Evolutionary conservation across 805 yeast genomes (phyloP).

Genomic region (Phaffomyces opuntiae): DNA sequence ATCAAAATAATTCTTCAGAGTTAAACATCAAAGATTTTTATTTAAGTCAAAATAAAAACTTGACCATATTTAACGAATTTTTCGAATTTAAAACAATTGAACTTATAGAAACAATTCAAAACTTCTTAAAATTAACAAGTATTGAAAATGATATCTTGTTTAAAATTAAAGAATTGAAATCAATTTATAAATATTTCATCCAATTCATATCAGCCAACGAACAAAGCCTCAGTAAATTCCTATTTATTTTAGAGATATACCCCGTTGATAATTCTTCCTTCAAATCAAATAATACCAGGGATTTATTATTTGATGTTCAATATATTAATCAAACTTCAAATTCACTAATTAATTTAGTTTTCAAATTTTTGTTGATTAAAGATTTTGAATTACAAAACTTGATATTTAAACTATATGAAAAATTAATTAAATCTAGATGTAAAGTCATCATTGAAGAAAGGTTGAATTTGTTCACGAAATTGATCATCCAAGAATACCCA

Average conservation of each 20-base stretch:
- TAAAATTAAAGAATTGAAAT: not conserved
- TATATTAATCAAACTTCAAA: constrained; percentile 1
- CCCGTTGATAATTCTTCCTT: constrained; percentile 6
- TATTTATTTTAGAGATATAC: constrained; percentile 19
- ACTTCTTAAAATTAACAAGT: constrained; percentile 5
- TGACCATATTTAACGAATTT: constrained; percentile 26
- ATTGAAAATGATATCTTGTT: not conserved
- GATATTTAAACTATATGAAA: constrained; percentile 7
- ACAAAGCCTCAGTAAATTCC: constrained; percentile 12
- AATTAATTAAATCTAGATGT: constrained; percentile 8
- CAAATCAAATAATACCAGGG: not conserved
- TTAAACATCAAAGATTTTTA: constrained; percentile 26
- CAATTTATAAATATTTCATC: constrained; percentile 1
- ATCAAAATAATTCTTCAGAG: constrained; percentile 10
- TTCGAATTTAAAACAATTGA: constrained; percentile 23
- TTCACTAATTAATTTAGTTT: constrained; percentile 11
- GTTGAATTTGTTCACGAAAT: constrained; percentile 11
- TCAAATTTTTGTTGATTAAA: constrained; percentile 14
- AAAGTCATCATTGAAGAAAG: constrained; percentile 14
- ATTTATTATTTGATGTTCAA: constrained; percentile 15
- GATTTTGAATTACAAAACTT: constrained; percentile 7
- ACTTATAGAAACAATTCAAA: constrained; percentile 16
- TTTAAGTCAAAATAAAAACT: constrained; percentile 24
- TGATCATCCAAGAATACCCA: constrained; percentile 2
- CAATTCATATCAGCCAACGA: constrained; percentile 1